phyloP scores from a whole-genome alignment of 2,329 filamentous ascomycete genomes.

The Phaeosphaeria sp. region DNA sequence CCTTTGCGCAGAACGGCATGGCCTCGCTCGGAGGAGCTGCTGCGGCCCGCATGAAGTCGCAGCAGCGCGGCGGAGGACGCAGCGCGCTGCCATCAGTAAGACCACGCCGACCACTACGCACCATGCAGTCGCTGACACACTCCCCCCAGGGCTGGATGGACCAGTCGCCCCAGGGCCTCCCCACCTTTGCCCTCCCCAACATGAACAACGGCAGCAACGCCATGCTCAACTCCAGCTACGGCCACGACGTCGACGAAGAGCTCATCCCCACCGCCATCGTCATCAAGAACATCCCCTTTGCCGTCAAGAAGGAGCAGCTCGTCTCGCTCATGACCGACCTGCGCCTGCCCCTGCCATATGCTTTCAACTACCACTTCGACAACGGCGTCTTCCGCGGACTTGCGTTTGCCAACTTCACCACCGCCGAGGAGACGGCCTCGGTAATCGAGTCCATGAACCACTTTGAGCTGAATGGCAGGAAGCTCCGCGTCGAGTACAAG shows the following conservation, averaged over 20 bases:
- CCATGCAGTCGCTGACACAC: neutral
- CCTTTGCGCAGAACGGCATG: slow-evolving; percentile 71
- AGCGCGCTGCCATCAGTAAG: slow-evolving; percentile 76
- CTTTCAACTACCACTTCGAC: slow-evolving; percentile 99
- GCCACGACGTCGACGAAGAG: slow-evolving; percentile 73
- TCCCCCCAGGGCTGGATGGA: slow-evolving; percentile 66
- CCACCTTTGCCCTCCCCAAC: slow-evolving; percentile 49
- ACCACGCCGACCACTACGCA: neutral
- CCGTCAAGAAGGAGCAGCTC: slow-evolving; percentile 94
- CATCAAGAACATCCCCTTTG: slow-evolving; percentile 99
- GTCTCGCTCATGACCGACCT: slow-evolving; percentile 93
- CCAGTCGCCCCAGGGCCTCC: slow-evolving; percentile 49
- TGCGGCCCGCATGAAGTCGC: slow-evolving; percentile 62
- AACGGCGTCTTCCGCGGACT: slow-evolving; percentile 95
- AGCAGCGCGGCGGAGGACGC: slow-evolving; percentile 59
- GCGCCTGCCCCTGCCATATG: slow-evolving; percentile 91
- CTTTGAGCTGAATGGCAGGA: slow-evolving; percentile 91
- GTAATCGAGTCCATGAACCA: slow-evolving; percentile 96
- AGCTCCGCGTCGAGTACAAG: slow-evolving; percentile 97
- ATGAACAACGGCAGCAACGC: slow-evolving; percentile 44
- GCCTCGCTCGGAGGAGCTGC: slow-evolving; percentile 62
- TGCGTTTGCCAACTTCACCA: slow-evolving; percentile 98
- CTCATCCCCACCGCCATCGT: slow-evolving; percentile 98
- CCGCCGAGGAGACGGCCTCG: slow-evolving; percentile 86
- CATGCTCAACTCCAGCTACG: slow-evolving; percentile 52